These are phyloP conservation scores for Cucumis sativus DNA, from an alignment of 306 rosid genomes.

Conservation along the genomic window DNA sequence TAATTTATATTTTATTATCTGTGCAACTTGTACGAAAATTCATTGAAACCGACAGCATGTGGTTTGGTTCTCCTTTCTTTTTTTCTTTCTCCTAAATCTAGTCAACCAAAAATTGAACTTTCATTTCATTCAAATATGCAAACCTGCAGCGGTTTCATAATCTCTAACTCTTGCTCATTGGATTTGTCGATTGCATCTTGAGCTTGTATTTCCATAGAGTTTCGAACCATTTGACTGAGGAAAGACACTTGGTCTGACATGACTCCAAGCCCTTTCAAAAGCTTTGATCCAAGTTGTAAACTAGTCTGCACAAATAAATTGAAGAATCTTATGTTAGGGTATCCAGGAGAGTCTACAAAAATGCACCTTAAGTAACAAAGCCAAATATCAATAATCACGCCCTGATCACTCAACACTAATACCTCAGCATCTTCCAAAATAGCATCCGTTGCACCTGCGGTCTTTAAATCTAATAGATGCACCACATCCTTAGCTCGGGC, in stretches of 20 bases:
- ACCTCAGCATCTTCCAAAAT: constrained; percentile 93
- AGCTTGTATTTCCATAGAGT: constrained; percentile 89
- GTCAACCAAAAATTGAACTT: background rate
- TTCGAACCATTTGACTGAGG: constrained; percentile 69
- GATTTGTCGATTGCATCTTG: constrained; percentile 41
- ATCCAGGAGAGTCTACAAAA: background rate
- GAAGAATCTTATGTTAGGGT: constrained; percentile 8
- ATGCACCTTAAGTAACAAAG: background rate
- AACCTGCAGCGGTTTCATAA: constrained; percentile 83
- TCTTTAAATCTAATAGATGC: constrained; percentile 85
- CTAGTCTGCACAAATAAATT: constrained; percentile 60
- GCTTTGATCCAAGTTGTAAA: constrained; percentile 91
- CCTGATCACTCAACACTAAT: background rate
- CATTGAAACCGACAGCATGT: background rate
- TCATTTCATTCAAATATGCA: constrained; percentile 15
- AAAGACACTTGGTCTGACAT: constrained; percentile 95
- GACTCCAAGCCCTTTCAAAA: constrained; percentile 86
- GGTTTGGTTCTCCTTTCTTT: background rate
- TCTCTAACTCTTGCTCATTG: constrained; percentile 35
- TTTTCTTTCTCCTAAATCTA: background rate
- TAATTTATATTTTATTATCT: background rate
- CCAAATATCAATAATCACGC: background rate
- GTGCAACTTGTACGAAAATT: background rate
- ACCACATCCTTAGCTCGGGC: constrained; percentile 79
- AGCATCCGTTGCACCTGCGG: constrained; percentile 88